Base-by-base conservation (phyloP, 306 rosid genomes). In the Carpinus viminea region DNA sequence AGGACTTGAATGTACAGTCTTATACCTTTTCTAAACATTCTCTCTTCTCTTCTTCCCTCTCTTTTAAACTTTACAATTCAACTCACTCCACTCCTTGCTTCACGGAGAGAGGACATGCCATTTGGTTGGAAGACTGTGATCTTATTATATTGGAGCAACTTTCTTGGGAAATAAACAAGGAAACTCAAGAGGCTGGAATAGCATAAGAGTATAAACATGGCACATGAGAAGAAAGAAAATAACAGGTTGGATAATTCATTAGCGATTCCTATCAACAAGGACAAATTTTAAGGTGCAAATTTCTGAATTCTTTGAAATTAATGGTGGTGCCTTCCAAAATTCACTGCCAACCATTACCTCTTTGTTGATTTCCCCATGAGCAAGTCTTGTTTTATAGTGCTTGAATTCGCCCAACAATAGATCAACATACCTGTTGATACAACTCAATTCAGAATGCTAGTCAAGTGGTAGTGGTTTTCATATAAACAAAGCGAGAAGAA, bases 401-500 rank as follows among this genome's bases (percentile, higher is more conserved):
- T 96, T 96, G 83, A 96, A 96, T 84, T 96, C 99, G 64, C 99
- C 99, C 90, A 96, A 84, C 80, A 96, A 82, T 90, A 93, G 86
- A 85, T 96, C 99, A 78, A 96, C 97, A 61, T 96, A 93, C 88
- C 99, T 96, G 82, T 79, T 73, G 74, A 72, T 65, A 78, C 80
- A 85, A 83, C 70, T 81, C 69, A 76, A 81, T 84, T 86, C 83
- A 88, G 81, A 78, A 82, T 7, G 45, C 77, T 50, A 57, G 61
- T 71, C 28, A 46, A 68, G 80, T 61, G n/a, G 56, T 70, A 79
- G 74, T 26, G 43, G 43, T 24, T 59, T 51, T 50, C 65, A 12
- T 20, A 36, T 12, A 47, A 12, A 57, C 34, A 74, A 65, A 61
- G 12, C 64, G 47, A 36, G 11, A 65, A 74, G 16, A 70, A 20